Base-by-base conservation (phyloP, 2,329 filamentous ascomycete genomes). In the Tolypocladium paradoxum region DNA sequence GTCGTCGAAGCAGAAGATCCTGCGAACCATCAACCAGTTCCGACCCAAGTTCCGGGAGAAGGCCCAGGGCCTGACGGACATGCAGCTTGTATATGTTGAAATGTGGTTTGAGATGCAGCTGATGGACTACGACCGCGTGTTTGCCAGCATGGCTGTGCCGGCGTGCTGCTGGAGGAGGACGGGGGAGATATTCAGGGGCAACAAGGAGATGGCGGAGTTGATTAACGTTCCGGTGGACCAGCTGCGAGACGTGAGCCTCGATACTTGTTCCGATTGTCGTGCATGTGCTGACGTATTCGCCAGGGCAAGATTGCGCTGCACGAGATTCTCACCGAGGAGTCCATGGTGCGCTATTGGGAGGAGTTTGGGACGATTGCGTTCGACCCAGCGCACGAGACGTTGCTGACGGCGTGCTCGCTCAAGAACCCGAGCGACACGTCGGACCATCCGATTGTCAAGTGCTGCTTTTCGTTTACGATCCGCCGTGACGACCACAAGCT, bases 51-150 rank as follows among this genome's bases (percentile, higher is more conserved):
- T 99, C 65, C 82, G 93, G 57, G 92, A 97, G 70, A 90, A 95
- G 72, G 92, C 95, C 67, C 90, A 97, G 59, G 85, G 79, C 35
- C 75, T 97, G 65, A 96, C 89, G 2, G 93, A 99, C 69, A 88
- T 96, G 67, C 90, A 99, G 69, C 81, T 99, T 29, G 85, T 97
- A 31, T 83, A 91, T 55, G 92, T 97, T 12, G 93, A 99, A 71
- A 96, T 97, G 90, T 97, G 93, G 92, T 97, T 99, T 65, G 93
- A 99, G 70, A 84, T 87, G 63, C 93, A 88, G 58, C 73, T 99
- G 61, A 93, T 97, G 87, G 93, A 97, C 66, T 97, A 97, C 63
- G 93, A 99, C 65, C 89, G 93, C 34, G 91, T 99, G 1, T 99
- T 99, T 73, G 93, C 93, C 2, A 95, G 90, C 68, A 99, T 99